phyloP scores from a whole-genome alignment of 768 basidiomycete genomes.

The Suillus sp. region DNA sequence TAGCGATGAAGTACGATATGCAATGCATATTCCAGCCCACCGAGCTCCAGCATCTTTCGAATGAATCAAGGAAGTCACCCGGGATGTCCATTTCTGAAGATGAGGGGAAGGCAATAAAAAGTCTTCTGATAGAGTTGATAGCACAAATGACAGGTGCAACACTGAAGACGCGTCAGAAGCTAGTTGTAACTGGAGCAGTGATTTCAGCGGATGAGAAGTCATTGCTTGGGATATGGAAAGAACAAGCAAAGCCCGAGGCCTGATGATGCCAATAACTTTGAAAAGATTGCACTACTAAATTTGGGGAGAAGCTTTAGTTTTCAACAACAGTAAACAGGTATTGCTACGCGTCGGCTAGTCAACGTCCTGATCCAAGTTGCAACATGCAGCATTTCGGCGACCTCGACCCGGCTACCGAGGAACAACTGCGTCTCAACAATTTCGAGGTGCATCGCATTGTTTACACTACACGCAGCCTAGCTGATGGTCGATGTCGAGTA shows the following conservation, averaged over 20 bases:
- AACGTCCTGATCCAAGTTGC: background rate
- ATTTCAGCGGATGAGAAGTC: constrained; percentile 59
- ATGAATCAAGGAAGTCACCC: constrained; percentile 72
- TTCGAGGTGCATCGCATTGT: constrained; percentile 49
- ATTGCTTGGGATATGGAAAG: constrained; percentile 28
- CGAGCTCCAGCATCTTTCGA: constrained; percentile 76
- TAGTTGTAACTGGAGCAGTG: constrained; percentile 69
- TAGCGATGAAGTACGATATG: constrained; percentile 60
- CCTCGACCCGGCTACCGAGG: constrained; percentile 56
- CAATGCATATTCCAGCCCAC: constrained; percentile 81
- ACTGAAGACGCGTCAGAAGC: constrained; percentile 67
- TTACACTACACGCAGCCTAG: constrained; percentile 7
- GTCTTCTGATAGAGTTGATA: constrained; percentile 55
- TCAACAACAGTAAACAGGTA: constrained; percentile 37
- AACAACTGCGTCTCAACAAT: constrained; percentile 51
- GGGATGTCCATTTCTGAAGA: constrained; percentile 72
- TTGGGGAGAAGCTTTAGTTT: constrained; percentile 21
- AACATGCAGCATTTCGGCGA: constrained; percentile 31
- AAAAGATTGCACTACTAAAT: background rate
- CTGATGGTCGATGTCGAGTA: constrained; percentile 31
- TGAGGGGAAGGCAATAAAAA: constrained; percentile 64
- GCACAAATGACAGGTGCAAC: constrained; percentile 57
- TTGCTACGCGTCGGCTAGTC: constrained; percentile 11
- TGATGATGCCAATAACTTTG: background rate
- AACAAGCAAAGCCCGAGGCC: background rate